Evolutionary conservation across 768 basidiomycete species (phyloP).

Genomic region (Suillus subaureus): DNA sequence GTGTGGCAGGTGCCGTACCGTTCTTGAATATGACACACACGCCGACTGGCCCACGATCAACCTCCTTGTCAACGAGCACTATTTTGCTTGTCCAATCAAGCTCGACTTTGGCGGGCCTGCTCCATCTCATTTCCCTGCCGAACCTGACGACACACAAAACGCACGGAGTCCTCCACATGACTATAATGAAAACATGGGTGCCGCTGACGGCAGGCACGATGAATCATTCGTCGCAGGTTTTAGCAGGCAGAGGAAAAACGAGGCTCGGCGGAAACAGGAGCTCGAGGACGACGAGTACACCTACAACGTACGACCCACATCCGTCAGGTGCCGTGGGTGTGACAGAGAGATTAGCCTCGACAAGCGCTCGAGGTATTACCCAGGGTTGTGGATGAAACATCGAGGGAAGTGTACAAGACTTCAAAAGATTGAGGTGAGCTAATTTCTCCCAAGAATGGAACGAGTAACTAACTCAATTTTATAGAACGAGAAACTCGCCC

Average conservation of each 20-base stretch:
- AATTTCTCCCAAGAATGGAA: not conserved
- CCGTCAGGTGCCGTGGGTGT: slow-evolving; percentile 33
- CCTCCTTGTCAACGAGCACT: slow-evolving; percentile 32
- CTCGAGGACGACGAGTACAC: slow-evolving; percentile 34
- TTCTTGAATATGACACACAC: slow-evolving; percentile 31
- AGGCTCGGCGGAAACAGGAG: slow-evolving; percentile 27
- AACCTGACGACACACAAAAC: not conserved
- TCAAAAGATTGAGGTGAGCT: slow-evolving; percentile 29
- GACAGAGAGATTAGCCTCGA: slow-evolving; percentile 35
- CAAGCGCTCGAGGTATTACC: slow-evolving; percentile 36
- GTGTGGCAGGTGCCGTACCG: slow-evolving; percentile 28
- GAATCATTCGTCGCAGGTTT: slow-evolving; percentile 14
- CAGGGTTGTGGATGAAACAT: slow-evolving; percentile 38
- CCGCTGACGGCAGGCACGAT: not conserved
- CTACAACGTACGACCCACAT: slow-evolving; percentile 24
- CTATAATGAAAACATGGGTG: not conserved
- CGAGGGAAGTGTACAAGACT: slow-evolving; percentile 29
- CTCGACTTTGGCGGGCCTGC: not conserved
- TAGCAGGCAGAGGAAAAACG: slow-evolving; percentile 30
- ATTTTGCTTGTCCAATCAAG: slow-evolving; percentile 22
- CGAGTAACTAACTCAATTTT: slow-evolving; percentile 16
- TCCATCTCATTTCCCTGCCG: not conserved
- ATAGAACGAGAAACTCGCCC: slow-evolving; percentile 19
- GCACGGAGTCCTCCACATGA: not conserved
- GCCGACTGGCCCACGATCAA: slow-evolving; percentile 27